These are phyloP conservation scores for Melanopsichium pennsylvanicum DNA, from an alignment of 1,284 basidiomycete genomes.

Conservation along the genomic window DNA sequence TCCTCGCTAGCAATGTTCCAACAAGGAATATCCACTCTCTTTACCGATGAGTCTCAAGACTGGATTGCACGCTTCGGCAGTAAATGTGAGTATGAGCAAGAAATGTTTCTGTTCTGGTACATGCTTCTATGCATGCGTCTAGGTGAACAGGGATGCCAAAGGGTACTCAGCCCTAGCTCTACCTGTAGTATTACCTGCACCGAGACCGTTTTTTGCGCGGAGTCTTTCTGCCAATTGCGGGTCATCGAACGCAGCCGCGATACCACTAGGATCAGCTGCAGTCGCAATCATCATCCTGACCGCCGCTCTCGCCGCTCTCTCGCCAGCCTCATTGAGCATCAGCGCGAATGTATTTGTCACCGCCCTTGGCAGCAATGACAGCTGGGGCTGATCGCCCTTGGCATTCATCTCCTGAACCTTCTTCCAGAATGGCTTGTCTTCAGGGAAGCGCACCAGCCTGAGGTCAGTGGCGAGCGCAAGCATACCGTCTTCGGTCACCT, in stretches of 20 bases:
- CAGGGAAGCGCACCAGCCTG: constrained; percentile 53
- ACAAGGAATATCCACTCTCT: no score
- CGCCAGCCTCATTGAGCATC: constrained; percentile 37
- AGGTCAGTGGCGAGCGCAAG: constrained; percentile 47
- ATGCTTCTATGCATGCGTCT: no score
- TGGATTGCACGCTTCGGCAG: no score
- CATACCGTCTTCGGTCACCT: constrained; percentile 30
- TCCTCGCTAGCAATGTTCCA: no score
- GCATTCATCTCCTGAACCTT: constrained; percentile 46
- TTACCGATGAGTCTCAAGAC: no score
- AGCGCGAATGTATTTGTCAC: constrained; percentile 28
- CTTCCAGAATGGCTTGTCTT: constrained; percentile 51
- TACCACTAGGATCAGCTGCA: constrained; percentile 35
- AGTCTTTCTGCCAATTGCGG: constrained; percentile 34
- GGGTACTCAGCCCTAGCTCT: constrained; percentile 40
- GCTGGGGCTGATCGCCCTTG: constrained; percentile 48
- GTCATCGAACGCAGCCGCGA: constrained; percentile 44
- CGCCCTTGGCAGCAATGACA: constrained; percentile 24
- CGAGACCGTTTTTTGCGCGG: constrained; percentile 22
- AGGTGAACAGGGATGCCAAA: constrained; percentile 33
- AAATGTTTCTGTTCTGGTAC: no score
- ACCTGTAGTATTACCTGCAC: constrained; percentile 24
- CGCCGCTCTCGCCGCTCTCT: constrained; percentile 36
- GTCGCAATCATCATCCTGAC: constrained; percentile 43
- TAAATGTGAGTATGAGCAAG: no score